Percentiles rank a stretch among this genome's conserved stretches.
Evolutionary conservation across 768 basidiomycete genomes (phyloP).

Genomic region (Amanita pallidorosea): DNA sequence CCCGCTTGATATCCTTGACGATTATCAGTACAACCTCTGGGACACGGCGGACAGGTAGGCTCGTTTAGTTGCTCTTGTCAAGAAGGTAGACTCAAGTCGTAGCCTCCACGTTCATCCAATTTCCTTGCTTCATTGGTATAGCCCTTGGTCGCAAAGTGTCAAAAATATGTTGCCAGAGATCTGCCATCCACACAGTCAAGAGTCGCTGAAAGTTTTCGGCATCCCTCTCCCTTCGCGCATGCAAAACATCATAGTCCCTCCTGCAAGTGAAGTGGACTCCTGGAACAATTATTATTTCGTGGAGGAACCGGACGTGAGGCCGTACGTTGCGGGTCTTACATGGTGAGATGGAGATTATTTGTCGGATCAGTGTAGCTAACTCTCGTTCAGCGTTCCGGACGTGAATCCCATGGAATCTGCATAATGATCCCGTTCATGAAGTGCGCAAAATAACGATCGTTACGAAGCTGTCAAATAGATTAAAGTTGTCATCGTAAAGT

Average conservation of each 20-base stretch:
- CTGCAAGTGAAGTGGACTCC: not conserved
- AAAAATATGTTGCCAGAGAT: constrained; percentile 1
- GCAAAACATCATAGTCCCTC: not conserved
- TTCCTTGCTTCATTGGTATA: not conserved
- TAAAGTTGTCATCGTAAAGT: too few species aligned
- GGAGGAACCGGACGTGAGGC: constrained; percentile 1
- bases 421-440: not conserved
- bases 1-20: not conserved
- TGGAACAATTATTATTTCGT: constrained; percentile 3
- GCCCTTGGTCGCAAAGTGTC: not conserved
- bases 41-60: not conserved
- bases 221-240: constrained; percentile 1
- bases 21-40: not conserved
- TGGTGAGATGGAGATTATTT: not conserved
- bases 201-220: not conserved
- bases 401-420: not conserved
- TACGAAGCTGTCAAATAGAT: too few species aligned
- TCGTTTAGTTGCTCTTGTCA: not conserved
- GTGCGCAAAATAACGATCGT: too few species aligned
- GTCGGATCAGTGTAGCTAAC: not conserved
- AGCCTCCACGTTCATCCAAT: not conserved
- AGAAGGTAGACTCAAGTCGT: not conserved
- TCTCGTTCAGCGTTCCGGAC: not conserved
- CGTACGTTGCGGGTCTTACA: constrained; percentile 2
- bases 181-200: constrained; percentile 1